phyloP scores from a whole-genome alignment of 2,329 filamentous ascomycete species.

The Trichoderma hamatum region DNA sequence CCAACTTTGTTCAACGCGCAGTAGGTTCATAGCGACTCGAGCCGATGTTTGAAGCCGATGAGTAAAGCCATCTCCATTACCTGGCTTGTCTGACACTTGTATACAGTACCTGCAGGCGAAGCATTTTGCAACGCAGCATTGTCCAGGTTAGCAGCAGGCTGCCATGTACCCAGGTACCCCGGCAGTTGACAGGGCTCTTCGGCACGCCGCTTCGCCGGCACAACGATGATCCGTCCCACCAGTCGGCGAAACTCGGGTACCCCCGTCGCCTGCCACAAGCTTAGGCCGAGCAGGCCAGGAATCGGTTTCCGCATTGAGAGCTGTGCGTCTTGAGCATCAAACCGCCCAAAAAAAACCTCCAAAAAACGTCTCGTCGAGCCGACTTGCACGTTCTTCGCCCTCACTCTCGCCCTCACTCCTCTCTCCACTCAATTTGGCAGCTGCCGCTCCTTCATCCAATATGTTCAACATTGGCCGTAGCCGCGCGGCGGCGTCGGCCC shows the following conservation, averaged over 20 bases:
- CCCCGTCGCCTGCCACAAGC: slow-evolving; percentile 4
- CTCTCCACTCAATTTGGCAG: slow-evolving; percentile 29
- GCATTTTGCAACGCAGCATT: background rate
- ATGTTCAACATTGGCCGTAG: slow-evolving; percentile 91
- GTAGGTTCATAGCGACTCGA: background rate
- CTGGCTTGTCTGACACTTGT: background rate
- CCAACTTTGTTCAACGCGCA: background rate
- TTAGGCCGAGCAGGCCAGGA: slow-evolving; percentile 24
- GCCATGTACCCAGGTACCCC: background rate
- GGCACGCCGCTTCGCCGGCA: slow-evolving; percentile 1
- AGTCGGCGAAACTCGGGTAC: slow-evolving; percentile 33
- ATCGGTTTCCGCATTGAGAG: slow-evolving; percentile 32
- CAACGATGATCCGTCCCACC: slow-evolving; percentile 20
- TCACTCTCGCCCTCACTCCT: slow-evolving; percentile 28
- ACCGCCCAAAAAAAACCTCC: slow-evolving; percentile 21
- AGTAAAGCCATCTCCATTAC: background rate
- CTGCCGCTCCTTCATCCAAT: slow-evolving; percentile 39
- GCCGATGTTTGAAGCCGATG: background rate
- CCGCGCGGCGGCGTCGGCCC: slow-evolving; percentile 76
- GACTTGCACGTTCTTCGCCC: slow-evolving; percentile 21
- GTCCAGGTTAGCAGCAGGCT: background rate
- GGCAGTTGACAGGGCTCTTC: slow-evolving; percentile 12
- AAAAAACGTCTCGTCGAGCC: slow-evolving; percentile 1
- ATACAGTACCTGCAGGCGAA: background rate
- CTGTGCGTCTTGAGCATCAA: slow-evolving; percentile 27